Conservation (phyloP, 2,329 filamentous ascomycete genomes). For the Pestalotiopsis fici region DNA sequence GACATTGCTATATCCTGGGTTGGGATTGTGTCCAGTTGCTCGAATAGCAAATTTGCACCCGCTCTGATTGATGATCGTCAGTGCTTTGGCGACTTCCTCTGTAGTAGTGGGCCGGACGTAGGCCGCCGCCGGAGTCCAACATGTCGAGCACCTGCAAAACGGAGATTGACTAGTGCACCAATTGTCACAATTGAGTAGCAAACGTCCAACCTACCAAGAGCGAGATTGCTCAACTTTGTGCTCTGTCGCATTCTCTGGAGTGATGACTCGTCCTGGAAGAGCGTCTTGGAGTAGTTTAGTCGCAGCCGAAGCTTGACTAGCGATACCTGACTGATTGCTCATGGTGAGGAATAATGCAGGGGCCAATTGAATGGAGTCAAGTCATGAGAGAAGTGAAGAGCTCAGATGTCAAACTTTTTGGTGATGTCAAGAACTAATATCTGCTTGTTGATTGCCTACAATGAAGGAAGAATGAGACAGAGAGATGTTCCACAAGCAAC, state of each 20-base stretch:
- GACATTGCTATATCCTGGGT: conserved; percentile 16
- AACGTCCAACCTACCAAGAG: not conserved
- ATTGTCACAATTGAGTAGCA: not conserved
- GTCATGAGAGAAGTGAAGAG: too few species aligned
- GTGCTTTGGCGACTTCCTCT: conserved; percentile 12
- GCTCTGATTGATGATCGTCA: conserved; percentile 10
- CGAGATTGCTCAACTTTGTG: not conserved
- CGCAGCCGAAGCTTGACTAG: not conserved
- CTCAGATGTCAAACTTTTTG: too few species aligned
- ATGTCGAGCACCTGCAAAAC: conserved; percentile 10
- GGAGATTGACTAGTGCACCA: not conserved
- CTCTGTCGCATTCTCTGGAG: not conserved
- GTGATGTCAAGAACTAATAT: too few species aligned
- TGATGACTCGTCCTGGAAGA: not conserved
- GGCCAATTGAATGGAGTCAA: too few species aligned
- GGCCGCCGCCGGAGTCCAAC: conserved; percentile 15
- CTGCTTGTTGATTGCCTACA: too few species aligned
- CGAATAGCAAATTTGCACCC: conserved; percentile 16
- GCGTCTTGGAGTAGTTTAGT: not conserved
- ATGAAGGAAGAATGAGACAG: too few species aligned
- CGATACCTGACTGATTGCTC: not conserved
- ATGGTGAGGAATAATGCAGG: not conserved
- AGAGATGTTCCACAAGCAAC: too few species aligned
- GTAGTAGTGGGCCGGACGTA: conserved; percentile 11
- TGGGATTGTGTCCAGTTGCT: conserved; percentile 17